phyloP scores from a whole-genome alignment of 2,329 filamentous ascomycete genomes.

The Conoideocrella luteorostrata region DNA sequence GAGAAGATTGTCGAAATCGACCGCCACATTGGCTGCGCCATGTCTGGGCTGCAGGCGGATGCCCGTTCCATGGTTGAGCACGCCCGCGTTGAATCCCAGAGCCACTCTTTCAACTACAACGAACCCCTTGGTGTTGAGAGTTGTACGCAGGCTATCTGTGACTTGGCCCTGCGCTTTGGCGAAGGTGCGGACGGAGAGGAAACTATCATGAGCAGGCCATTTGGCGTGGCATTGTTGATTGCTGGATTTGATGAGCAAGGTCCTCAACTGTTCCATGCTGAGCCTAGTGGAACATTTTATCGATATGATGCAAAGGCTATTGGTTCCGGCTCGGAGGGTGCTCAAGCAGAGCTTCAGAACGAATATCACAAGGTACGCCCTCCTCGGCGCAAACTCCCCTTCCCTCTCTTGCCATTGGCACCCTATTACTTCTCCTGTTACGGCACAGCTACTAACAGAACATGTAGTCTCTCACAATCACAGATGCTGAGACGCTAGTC shows the following conservation, averaged over 20 bases:
- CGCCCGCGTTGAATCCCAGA: constrained; percentile 94
- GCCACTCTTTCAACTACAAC: constrained; percentile 96
- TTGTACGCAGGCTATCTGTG: constrained; percentile 98
- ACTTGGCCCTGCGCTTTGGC: constrained; percentile 90
- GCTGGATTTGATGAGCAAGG: constrained; percentile 97
- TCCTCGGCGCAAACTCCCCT: too few species aligned
- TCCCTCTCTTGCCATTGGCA: not conserved
- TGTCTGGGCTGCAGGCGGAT: constrained; percentile 96
- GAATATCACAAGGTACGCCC: constrained; percentile 81
- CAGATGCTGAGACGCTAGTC: constrained; percentile 89
- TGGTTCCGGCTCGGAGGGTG: constrained; percentile 92
- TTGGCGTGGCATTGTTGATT: constrained; percentile 93
- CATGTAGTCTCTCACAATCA: constrained; percentile 76
- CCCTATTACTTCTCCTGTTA: too few species aligned
- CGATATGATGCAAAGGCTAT: constrained; percentile 99
- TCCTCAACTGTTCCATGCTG: constrained; percentile 93
- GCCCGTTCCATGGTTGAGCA: constrained; percentile 97
- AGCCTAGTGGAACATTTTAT: constrained; percentile 97
- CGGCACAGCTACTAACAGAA: not conserved
- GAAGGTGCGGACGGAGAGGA: constrained; percentile 97
- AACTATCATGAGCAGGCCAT: constrained; percentile 96
- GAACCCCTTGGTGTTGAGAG: constrained; percentile 93
- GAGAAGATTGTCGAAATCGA: constrained; percentile 99
- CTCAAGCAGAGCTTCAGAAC: constrained; percentile 95
- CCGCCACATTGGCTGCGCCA: constrained; percentile 96